These are phyloP conservation scores for Ambrosiella xylebori DNA, from an alignment of 2,329 filamentous ascomycete species.

Conservation along the genomic window DNA sequence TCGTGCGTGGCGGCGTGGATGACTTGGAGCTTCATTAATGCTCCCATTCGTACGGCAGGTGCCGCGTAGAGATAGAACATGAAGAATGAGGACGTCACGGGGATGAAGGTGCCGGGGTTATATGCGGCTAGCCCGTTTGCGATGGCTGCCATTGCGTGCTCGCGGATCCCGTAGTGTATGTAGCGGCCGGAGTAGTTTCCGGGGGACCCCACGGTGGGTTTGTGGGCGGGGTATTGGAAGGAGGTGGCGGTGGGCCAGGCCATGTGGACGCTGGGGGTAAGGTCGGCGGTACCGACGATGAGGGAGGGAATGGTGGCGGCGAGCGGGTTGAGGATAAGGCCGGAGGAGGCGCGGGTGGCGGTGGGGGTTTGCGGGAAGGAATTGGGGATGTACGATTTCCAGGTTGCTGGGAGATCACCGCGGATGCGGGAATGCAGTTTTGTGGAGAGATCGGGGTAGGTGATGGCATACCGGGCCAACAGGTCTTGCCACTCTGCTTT, in stretches of 20 bases:
- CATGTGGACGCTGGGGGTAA: constrained; percentile 38
- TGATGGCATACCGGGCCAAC: constrained; percentile 25
- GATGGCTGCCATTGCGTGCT: constrained; percentile 43
- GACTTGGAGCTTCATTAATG: constrained; percentile 34
- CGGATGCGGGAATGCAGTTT: constrained; percentile 31
- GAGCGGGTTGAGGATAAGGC: constrained; percentile 32
- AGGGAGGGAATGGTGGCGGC: constrained; percentile 29
- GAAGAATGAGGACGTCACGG: constrained; percentile 42
- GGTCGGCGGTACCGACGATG: constrained; percentile 37
- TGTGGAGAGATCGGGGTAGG: constrained; percentile 30
- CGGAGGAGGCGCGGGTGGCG: constrained; percentile 32
- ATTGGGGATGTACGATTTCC: constrained; percentile 30
- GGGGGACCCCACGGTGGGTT: constrained; percentile 17
- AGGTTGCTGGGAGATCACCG: constrained; percentile 31
- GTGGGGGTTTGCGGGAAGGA: constrained; percentile 29
- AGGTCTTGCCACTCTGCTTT: constrained; percentile 30
- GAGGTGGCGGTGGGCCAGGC: constrained; percentile 34
- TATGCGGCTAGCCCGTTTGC: constrained; percentile 43
- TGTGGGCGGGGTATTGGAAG: constrained; percentile 26
- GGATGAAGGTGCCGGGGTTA: constrained; percentile 35
- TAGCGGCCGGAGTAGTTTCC: constrained; percentile 38
- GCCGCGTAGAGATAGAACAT: constrained; percentile 38
- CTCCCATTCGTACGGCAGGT: constrained; percentile 20
- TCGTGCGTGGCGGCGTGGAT: constrained; percentile 48
- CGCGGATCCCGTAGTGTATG: constrained; percentile 42